These are phyloP conservation scores for Panellus pusillus DNA, from an alignment of 768 basidiomycete genomes.

Conservation along the genomic window DNA sequence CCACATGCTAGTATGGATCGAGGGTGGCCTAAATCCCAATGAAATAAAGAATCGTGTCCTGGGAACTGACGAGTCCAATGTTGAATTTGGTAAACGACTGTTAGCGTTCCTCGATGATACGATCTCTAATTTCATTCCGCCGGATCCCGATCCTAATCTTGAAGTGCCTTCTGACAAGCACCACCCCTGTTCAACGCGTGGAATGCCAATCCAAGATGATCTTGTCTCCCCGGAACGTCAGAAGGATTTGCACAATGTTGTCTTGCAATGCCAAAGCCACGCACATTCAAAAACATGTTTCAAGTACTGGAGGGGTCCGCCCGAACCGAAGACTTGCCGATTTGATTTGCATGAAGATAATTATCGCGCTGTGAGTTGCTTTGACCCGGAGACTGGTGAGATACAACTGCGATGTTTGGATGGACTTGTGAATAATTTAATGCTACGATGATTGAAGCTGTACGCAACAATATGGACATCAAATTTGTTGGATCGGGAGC, in stretches of 20 bases:
- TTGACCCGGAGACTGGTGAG: conserved; percentile 25
- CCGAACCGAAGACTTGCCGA: conserved; percentile 19
- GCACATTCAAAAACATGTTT: conserved; percentile 24
- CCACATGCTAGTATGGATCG: not conserved
- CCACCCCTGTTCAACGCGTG: not conserved
- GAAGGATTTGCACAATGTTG: not conserved
- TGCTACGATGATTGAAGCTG: conserved; percentile 17
- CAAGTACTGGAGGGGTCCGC: conserved; percentile 24
- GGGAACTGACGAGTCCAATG: not conserved
- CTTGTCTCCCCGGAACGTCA: not conserved
- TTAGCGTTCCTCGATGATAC: not conserved
- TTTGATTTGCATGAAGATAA: conserved; percentile 26
- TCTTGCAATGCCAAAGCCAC: not conserved
- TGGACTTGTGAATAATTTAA: conserved; percentile 19
- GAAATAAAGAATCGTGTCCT: not conserved
- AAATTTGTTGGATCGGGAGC: conserved; percentile 30
- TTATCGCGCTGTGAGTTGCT: not conserved
- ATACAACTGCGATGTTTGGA: conserved; percentile 26
- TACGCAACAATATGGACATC: conserved; percentile 29
- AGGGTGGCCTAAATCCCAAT: not conserved
- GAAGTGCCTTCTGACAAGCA: not conserved
- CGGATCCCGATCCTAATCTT: not conserved
- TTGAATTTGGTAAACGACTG: not conserved
- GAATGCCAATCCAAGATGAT: not conserved
- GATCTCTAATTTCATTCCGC: not conserved